phyloP scores from a whole-genome alignment of 345 rosid species.

The Hibiscus trionum region DNA sequence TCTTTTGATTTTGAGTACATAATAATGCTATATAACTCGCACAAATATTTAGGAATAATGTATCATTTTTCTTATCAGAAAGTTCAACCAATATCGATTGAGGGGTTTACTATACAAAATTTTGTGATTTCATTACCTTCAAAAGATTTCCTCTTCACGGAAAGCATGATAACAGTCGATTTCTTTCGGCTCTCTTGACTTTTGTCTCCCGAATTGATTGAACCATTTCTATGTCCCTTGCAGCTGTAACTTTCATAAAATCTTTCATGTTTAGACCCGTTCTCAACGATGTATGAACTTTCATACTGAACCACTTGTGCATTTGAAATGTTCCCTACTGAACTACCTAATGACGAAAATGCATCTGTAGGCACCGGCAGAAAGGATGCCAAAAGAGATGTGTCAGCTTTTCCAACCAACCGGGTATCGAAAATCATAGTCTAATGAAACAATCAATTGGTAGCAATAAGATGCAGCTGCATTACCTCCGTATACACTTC shows the following conservation, averaged over 20 bases:
- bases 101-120: slow-evolving; percentile 25
- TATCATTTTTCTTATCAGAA: not conserved
- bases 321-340: slow-evolving; percentile 20
- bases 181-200: slow-evolving; percentile 30
- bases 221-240: slow-evolving; percentile 17
- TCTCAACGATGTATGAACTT: slow-evolving; percentile 24
- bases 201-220: slow-evolving; percentile 27
- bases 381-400: not conserved
- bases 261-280: slow-evolving; percentile 26
- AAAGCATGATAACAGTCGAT: slow-evolving; percentile 39
- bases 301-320: slow-evolving; percentile 35
- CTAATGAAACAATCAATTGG: not conserved
- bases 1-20: too few species aligned
- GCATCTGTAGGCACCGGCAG: slow-evolving; percentile 23
- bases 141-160: slow-evolving; percentile 41
- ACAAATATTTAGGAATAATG: too few species aligned
- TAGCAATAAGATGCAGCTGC: not conserved
- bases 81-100: not conserved
- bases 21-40: too few species aligned
- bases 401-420: not conserved
- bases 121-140: slow-evolving; percentile 34
- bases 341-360: slow-evolving; percentile 23
- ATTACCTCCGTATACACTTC: slow-evolving; percentile 67
- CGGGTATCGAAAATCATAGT: not conserved
- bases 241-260: slow-evolving; percentile 31